A percentile compares a stretch with the other conserved stretches of the same genome.
These are phyloP conservation scores for Boletus vinaceobasis DNA, from an alignment of 768 basidiomycete genomes.

Conservation along the genomic window DNA sequence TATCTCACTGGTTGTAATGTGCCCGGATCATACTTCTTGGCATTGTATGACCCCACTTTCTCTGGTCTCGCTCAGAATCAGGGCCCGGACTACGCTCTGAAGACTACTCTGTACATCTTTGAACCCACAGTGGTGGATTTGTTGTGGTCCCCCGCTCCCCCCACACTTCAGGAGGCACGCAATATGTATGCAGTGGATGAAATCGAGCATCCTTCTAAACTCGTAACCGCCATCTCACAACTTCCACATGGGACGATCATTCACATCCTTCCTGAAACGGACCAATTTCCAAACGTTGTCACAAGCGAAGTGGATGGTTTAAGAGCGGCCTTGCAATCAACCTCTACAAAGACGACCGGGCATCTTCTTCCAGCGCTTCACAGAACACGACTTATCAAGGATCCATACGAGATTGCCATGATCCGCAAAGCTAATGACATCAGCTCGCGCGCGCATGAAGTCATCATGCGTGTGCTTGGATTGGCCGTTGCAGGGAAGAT, in stretches of 20 bases:
- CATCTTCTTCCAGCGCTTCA: conserved; percentile 81
- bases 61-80: conserved; percentile 26
- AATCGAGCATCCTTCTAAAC: conserved; percentile 46
- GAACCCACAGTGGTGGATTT: conserved; percentile 66
- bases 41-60: conserved; percentile 47
- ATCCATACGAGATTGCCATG: conserved; percentile 62
- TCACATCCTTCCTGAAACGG: conserved; percentile 55
- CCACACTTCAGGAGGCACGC: conserved; percentile 56
- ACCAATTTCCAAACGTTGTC: conserved; percentile 19
- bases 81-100: conserved; percentile 36
- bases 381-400: conserved; percentile 75
- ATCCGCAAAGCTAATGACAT: conserved; percentile 83
- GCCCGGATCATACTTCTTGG: conserved; percentile 65
- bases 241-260: conserved; percentile 53
- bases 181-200: conserved; percentile 57
- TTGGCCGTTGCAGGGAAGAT: conserved; percentile 60
- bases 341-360: conserved; percentile 16
- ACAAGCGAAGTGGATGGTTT: conserved; percentile 8
- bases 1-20: conserved; percentile 81
- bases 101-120: conserved; percentile 73
- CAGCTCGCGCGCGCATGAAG: conserved; percentile 86
- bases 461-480: conserved; percentile 89
- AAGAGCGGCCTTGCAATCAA: not conserved
- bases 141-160: conserved; percentile 89
- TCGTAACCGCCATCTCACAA: conserved; percentile 46